Base-by-base conservation (phyloP, 2,329 filamentous ascomycete genomes). In the Aspergillus fijiensis region DNA sequence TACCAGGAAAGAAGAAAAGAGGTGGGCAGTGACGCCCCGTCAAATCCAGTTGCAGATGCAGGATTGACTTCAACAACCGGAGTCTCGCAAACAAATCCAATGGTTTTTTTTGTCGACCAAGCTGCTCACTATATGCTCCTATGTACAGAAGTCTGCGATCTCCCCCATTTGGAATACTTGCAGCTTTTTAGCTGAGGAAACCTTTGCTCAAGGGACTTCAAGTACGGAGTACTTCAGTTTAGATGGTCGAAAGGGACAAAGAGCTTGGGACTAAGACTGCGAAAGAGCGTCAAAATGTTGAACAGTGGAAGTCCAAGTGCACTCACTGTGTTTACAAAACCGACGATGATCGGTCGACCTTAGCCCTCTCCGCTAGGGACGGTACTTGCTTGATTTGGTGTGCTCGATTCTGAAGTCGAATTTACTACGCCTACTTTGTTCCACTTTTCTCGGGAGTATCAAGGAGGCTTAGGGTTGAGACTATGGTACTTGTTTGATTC, bases 221-320 rank as follows among this genome's bases (percentile, higher is more conserved):
- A 66, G n/a, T 73, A 70, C 45, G 27, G 6, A 27, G 27, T 27
- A 9, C 27, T 27, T 55, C 76, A 29, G 62, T 73, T 6, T 42
- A 61, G 1, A 67, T 75, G 58, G 65, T 72, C 1, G 60, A 67
- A 39, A 69, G 74, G 27, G 72, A 76, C 49, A 63, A 61, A 1
- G 51, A 35, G 2, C 7, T 65, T 10, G 61, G 64, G 45, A 42
- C 60, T 1, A 45, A 58, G 12, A 54, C 35, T 14, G 56, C 58
- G 5, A 53, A 51, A 39, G 52, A 62, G 54, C 55, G 58, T 12
- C 31, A 55, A 45, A 47, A 53, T 23, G 55, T 60, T 21, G 63
- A 19, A 31, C 59, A 51, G 31, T 63, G 51, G 57, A 47, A 52
- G 7, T 48, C 55, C 19, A 62, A 16, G 5, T 27, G 27, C 27